Percentiles rank a stretch among this genome's conserved stretches.
phyloP scores from a whole-genome alignment of 176 grass and related monocot species.

The Triticum dicoccoides region DNA sequence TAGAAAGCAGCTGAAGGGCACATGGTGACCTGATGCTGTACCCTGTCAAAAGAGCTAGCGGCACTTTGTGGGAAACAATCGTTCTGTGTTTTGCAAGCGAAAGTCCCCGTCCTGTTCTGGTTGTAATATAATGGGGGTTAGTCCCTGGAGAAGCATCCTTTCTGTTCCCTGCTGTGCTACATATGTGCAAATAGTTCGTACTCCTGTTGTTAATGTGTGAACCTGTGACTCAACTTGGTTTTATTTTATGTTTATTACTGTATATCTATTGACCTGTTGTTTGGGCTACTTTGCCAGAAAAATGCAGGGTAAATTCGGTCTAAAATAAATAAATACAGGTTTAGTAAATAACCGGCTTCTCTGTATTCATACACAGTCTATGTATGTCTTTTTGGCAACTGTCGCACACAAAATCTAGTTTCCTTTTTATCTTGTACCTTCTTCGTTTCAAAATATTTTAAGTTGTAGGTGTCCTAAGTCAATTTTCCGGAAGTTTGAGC shows the following conservation, averaged over 20 bases:
- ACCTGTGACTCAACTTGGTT: not conserved
- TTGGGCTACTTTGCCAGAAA: not conserved
- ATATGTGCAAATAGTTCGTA: constrained; percentile 23
- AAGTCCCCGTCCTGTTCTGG: not conserved
- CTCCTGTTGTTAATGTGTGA: constrained; percentile 10
- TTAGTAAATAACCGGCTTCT: not conserved
- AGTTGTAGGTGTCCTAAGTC: no score
- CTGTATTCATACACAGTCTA: not conserved
- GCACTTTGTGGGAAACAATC: constrained; percentile 29
- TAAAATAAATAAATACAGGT: not conserved
- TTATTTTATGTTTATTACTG: not conserved
- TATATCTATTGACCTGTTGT: constrained; percentile 1
- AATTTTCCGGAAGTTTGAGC: no score
- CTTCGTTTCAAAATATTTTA: no score
- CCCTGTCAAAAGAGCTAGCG: constrained; percentile 35
- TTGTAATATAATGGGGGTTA: constrained; percentile 30
- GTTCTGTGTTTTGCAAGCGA: constrained; percentile 24
- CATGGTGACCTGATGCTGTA: constrained; percentile 33
- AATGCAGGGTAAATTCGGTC: not conserved
- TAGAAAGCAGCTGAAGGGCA: constrained; percentile 11
- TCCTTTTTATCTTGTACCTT: not conserved
- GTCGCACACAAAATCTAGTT: not conserved
- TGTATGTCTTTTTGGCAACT: not conserved
- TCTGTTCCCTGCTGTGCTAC: not conserved
- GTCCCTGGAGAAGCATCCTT: not conserved